phyloP scores from a whole-genome alignment of 148 eudicot species.

The Pouteria glomerata region DNA sequence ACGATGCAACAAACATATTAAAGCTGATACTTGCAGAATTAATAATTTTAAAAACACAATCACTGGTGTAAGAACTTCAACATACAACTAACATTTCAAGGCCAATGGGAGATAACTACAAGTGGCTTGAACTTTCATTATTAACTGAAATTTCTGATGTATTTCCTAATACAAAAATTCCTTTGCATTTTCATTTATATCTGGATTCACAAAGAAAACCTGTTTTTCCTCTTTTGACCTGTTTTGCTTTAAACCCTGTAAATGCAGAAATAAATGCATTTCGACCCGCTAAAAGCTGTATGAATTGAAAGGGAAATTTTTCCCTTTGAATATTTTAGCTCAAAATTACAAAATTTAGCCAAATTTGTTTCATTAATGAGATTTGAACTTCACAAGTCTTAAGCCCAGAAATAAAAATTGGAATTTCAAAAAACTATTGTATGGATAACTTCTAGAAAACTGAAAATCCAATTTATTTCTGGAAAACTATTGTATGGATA shows the following conservation, averaged over 20 bases:
- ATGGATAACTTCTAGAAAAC: too few relatives aligned
- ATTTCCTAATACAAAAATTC: not conserved
- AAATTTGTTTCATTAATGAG: too few relatives aligned
- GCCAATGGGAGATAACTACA: not conserved
- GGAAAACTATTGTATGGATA: not conserved
- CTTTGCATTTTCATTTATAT: not conserved
- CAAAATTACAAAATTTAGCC: not conserved
- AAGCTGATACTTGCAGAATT: not conserved
- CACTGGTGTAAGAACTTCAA: not conserved
- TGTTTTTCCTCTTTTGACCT: not conserved
- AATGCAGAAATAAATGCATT: not conserved
- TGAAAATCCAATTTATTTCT: not conserved
- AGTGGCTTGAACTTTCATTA: not conserved
- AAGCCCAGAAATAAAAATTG: not conserved
- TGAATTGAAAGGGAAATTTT: not conserved
- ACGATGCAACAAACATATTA: not conserved
- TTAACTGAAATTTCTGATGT: not conserved
- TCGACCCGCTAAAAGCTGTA: not conserved
- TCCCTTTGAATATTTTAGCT: not conserved
- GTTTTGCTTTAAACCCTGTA: not conserved
- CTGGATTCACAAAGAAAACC: not conserved
- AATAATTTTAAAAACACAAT: not conserved
- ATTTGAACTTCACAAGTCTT: not conserved
- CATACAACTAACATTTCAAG: constrained; percentile 3
- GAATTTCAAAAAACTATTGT: not conserved